A percentile compares a stretch with the other conserved stretches of the same genome.
Conservation (phyloP, 1,284 basidiomycete genomes). For the Ceratorhiza oryzae-sativae region DNA sequence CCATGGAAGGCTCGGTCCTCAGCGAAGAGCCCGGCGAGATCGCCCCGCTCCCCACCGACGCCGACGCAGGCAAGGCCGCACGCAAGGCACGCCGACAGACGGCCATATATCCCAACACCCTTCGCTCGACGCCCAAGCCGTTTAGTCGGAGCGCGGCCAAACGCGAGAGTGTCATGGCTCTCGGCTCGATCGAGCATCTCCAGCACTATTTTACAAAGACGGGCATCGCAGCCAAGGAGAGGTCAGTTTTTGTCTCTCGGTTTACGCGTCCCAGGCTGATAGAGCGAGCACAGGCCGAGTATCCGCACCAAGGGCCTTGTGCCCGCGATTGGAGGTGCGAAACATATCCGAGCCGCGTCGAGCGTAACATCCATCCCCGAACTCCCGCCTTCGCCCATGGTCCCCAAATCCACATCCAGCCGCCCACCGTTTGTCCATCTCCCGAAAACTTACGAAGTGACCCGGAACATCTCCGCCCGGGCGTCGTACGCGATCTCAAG, state of each 20-base stretch:
- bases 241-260: conserved; percentile 58
- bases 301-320: conserved; percentile 62
- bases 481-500: conserved; percentile 73
- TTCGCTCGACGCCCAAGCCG: conserved; percentile 75
- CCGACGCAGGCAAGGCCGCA: not conserved
- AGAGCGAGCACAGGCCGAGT: conserved; percentile 1
- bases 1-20: conserved; percentile 19
- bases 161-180: conserved; percentile 83
- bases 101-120: conserved; percentile 76
- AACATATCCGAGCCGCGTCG: conserved; percentile 53
- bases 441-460: conserved; percentile 74
- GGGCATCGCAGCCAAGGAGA: conserved; percentile 72
- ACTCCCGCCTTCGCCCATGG: conserved; percentile 71
- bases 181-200: conserved; percentile 85
- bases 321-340: conserved; percentile 67
- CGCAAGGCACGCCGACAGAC: conserved; percentile 59
- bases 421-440: conserved; percentile 52
- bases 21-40: conserved; percentile 31
- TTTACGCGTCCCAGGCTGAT: conserved; percentile 3
- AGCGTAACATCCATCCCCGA: conserved; percentile 56
- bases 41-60: not conserved
- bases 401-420: conserved; percentile 53
- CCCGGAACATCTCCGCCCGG: conserved; percentile 72
- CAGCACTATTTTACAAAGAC: conserved; percentile 90
- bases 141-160: conserved; percentile 86